Base-by-base conservation (phyloP, 768 basidiomycete species). In the Lactifluus piperatus region DNA sequence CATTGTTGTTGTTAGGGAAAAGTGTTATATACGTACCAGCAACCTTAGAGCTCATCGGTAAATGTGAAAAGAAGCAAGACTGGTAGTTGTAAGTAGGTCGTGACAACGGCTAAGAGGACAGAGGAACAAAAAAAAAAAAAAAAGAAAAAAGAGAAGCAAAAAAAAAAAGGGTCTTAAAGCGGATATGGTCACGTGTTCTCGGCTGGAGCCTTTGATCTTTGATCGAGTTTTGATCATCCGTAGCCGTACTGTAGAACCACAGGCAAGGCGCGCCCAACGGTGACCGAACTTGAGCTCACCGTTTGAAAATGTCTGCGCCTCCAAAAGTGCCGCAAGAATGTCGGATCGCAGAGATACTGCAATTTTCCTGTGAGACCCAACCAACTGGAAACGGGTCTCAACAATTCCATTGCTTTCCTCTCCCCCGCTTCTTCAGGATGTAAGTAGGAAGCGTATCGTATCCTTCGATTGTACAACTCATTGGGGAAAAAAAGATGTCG, bases 41-140 rank as follows among this genome's bases (percentile, higher is more conserved):
- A 68, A 95, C 92, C 75, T 95, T 93, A 88, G 79, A 93, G 67
- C 84, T 81, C 89, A 91, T 91, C 39, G 60, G 72, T 66, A 63
- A 58, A 59, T 53, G 46, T 30, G 27, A 4, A 55, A n/a, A 4
- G 13, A 36, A 36, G 10, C 34, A 36, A 36, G 4, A 13, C 34
- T 36, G 34, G 51, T 30, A 6, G 34, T 22, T 47, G 11, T 26
- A n/a, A n/a, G n/a, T n/a, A n/a, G n/a, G 26, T 46, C 36, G 51
- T 52, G 46, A 37, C 51, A 43, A 48, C 52, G 30, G 37, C 39
- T 20, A 54, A 60, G 70, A 63, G 66, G 64, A 65, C n/a, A 60
- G 63, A 55, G 54, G 60, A 62, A 60, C 63, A 54, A 60, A 63
- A 47, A 56, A 57, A 62, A 62, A 53, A 59, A 50, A 60, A 63